Evolutionary conservation across 1,284 basidiomycete genomes (phyloP).

Genomic region (Leccinum subrobustum): DNA sequence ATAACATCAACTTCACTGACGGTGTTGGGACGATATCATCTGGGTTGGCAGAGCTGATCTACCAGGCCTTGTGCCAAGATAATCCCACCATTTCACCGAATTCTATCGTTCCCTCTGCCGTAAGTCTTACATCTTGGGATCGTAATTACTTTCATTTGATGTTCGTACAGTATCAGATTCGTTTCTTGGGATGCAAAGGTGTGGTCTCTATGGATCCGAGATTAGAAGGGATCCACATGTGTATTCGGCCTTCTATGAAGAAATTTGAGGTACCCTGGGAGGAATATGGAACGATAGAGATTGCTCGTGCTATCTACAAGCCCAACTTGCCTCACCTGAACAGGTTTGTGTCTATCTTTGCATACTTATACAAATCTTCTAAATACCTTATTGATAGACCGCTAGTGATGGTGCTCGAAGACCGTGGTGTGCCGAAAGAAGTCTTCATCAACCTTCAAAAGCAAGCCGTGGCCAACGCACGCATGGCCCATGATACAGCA

Average conservation of each 20-base stretch:
- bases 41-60: constrained; percentile 56
- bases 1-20: constrained; percentile 61
- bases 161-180: constrained; percentile 61
- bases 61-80: constrained; percentile 47
- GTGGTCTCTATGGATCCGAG: constrained; percentile 64
- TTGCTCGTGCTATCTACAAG: constrained; percentile 58
- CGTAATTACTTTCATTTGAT: not conserved
- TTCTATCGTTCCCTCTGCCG: constrained; percentile 54
- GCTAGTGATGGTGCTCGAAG: constrained; percentile 71
- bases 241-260: constrained; percentile 67
- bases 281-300: constrained; percentile 62
- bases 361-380: constrained; percentile 1
- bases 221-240: constrained; percentile 53
- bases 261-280: constrained; percentile 61
- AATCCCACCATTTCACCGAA: constrained; percentile 37
- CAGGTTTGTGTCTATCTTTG: constrained; percentile 40
- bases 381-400: constrained; percentile 39
- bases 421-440: constrained; percentile 52
- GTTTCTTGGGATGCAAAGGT: constrained; percentile 77
- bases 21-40: constrained; percentile 75
- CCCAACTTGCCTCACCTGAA: constrained; percentile 64
- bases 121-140: constrained; percentile 34
- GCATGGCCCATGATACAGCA: constrained; percentile 55
- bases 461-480: constrained; percentile 47
- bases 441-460: constrained; percentile 59